Percentiles rank a stretch among this genome's conserved stretches.
These are phyloP conservation scores for Kazachstania psychrophila DNA, from an alignment of 805 yeast genomes.

Conservation along the genomic window DNA sequence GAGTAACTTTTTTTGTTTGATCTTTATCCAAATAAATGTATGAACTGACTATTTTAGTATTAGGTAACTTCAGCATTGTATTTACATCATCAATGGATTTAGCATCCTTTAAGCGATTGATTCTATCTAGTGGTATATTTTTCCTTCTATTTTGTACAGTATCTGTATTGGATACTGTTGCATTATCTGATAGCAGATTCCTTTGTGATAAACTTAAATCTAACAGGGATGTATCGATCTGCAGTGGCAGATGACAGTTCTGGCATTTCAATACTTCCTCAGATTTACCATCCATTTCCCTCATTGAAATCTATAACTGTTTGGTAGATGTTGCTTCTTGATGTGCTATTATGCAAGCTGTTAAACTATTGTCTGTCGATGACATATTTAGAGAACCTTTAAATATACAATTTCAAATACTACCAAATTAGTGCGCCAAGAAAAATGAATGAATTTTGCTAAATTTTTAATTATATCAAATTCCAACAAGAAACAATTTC, in stretches of 20 bases:
- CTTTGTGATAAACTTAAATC: conserved; percentile 38
- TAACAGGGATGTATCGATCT: conserved; percentile 36
- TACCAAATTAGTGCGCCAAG: too few relatives aligned
- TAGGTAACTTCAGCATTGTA: conserved; percentile 13
- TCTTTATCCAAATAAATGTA: conserved; percentile 20
- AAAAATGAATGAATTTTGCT: too few relatives aligned
- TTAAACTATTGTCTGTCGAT: too few relatives aligned
- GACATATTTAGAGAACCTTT: too few relatives aligned
- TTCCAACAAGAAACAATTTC: too few relatives aligned
- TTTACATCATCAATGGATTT: conserved; percentile 21
- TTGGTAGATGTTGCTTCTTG: too few relatives aligned
- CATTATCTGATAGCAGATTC: conserved; percentile 30
- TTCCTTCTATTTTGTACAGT: conserved; percentile 5
- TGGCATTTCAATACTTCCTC: conserved; percentile 30
- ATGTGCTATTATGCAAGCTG: too few relatives aligned
- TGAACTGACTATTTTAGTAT: conserved; percentile 17
- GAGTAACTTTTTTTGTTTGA: conserved; percentile 1
- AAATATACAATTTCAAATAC: too few relatives aligned
- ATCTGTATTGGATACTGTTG: background rate
- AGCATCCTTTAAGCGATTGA: conserved; percentile 13
- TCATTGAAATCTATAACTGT: too few relatives aligned
- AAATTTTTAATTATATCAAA: too few relatives aligned
- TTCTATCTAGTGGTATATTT: conserved; percentile 19
- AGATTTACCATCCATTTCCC: background rate
- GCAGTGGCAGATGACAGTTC: conserved; percentile 37